phyloP scores from a whole-genome alignment of 306 rosid genomes.

The Arachis hypogaea region DNA sequence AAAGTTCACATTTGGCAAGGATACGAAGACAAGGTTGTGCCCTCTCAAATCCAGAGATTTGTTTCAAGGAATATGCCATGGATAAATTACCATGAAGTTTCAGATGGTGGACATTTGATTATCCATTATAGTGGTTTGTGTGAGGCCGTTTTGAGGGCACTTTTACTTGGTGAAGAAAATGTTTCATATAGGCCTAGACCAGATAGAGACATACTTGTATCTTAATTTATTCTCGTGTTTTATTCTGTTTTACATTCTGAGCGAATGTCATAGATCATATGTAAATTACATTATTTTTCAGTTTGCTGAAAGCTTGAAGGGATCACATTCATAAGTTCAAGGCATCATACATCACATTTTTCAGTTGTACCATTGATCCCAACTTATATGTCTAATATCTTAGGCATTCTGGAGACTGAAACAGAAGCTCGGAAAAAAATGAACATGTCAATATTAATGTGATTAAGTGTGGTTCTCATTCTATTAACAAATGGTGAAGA shows the following conservation, averaged over 20 bases:
- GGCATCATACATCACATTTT: neutral
- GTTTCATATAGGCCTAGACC: constrained; percentile 50
- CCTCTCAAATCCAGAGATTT: constrained; percentile 75
- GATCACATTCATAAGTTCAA: constrained; percentile 2
- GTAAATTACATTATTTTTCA: constrained; percentile 41
- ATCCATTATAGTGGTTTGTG: constrained; percentile 78
- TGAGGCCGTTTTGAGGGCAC: constrained; percentile 83
- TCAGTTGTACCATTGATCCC: neutral
- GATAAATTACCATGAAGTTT: constrained; percentile 86
- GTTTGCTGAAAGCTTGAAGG: constrained; percentile 34
- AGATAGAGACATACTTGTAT: constrained; percentile 30
- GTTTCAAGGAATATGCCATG: constrained; percentile 76
- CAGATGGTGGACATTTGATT: constrained; percentile 91
- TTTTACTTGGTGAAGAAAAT: constrained; percentile 83
- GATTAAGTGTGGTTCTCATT: neutral
- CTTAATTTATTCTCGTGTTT: constrained; percentile 35
- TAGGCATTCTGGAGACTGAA: neutral
- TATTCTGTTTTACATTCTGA: constrained; percentile 23
- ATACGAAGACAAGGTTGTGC: constrained; percentile 89
- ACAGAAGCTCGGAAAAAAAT: neutral
- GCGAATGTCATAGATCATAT: constrained; percentile 38
- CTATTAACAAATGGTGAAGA: neutral
- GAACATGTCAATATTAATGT: neutral
- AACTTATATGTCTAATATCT: neutral
- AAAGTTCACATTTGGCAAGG: constrained; percentile 93